Evolutionary conservation across 2,329 filamentous ascomycete species (phyloP).

Genomic region (Knufia petricola): DNA sequence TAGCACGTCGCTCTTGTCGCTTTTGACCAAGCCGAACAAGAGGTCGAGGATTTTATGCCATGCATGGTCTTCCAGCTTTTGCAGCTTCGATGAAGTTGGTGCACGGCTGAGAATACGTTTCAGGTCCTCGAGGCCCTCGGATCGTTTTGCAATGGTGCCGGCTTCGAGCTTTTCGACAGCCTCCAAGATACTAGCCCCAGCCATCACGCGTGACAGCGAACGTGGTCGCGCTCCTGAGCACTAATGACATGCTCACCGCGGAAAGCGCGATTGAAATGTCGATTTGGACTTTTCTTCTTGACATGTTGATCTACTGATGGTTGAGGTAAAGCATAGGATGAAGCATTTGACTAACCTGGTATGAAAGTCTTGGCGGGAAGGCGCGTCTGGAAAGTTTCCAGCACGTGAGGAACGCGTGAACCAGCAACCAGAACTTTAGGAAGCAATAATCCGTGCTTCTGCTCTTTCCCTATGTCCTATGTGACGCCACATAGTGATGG

Average conservation of each 20-base stretch:
- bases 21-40: slow-evolving; percentile 61
- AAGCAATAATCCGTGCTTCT: not conserved
- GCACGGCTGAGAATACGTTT: slow-evolving; percentile 1
- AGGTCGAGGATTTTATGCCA: slow-evolving; percentile 74
- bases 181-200: slow-evolving; percentile 2
- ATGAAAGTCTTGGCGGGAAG: slow-evolving; percentile 4
- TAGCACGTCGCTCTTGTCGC: slow-evolving; percentile 58
- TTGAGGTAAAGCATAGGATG: not conserved
- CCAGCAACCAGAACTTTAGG: not conserved
- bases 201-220: not conserved
- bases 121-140: slow-evolving; percentile 10
- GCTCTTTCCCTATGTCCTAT: not conserved
- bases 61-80: slow-evolving; percentile 59
- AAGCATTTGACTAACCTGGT: not conserved
- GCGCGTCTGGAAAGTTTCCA: slow-evolving; percentile 1
- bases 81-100: slow-evolving; percentile 10
- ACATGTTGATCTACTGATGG: not conserved
- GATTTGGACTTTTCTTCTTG: not conserved
- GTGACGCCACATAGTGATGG: slow-evolving; percentile 31
- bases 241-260: slow-evolving; percentile 2
- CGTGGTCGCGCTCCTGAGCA: not conserved
- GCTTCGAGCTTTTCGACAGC: slow-evolving; percentile 10
- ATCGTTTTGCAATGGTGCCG: not conserved
- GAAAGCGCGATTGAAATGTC: not conserved
- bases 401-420: not conserved